These are phyloP conservation scores for Zarea fungicola DNA, from an alignment of 2,329 filamentous ascomycete genomes.

Conservation along the genomic window DNA sequence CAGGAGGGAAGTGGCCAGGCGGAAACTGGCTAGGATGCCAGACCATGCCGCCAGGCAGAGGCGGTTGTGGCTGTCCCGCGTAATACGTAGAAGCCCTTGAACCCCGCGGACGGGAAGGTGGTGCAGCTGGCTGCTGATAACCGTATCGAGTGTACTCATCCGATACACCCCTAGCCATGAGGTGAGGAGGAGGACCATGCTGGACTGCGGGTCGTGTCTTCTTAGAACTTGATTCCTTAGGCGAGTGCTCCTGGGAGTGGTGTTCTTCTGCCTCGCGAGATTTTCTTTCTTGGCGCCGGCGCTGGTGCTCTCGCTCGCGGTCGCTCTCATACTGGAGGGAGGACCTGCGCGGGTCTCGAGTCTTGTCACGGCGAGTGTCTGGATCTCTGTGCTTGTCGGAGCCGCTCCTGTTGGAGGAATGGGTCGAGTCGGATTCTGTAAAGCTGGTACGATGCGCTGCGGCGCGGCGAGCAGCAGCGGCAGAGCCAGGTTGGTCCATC, in stretches of 20 bases:
- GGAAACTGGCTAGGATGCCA: constrained; percentile 29
- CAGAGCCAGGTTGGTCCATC: constrained; percentile 28
- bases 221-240: constrained; percentile 20
- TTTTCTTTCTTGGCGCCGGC: constrained; percentile 18
- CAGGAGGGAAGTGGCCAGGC: constrained; percentile 22
- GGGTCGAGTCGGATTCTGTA: constrained; percentile 41
- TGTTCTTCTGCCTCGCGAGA: constrained; percentile 17
- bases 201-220: constrained; percentile 23
- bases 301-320: constrained; percentile 20
- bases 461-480: constrained; percentile 22
- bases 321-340: constrained; percentile 20
- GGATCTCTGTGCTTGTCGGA: constrained; percentile 20
- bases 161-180: constrained; percentile 26
- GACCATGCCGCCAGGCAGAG: constrained; percentile 22
- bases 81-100: constrained; percentile 33
- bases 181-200: constrained; percentile 30
- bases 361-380: not conserved
- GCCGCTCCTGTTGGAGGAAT: constrained; percentile 30
- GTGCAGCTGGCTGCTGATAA: constrained; percentile 28
- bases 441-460: constrained; percentile 30
- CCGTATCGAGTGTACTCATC: constrained; percentile 33
- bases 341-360: constrained; percentile 14
- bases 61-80: constrained; percentile 25
- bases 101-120: constrained; percentile 27
- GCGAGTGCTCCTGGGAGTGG: constrained; percentile 1